Evolutionary conservation across 2,329 filamentous ascomycete species (phyloP), one percentile per base, ranked within the genome.

Genomic region (Trichoderma sp.): DNA sequence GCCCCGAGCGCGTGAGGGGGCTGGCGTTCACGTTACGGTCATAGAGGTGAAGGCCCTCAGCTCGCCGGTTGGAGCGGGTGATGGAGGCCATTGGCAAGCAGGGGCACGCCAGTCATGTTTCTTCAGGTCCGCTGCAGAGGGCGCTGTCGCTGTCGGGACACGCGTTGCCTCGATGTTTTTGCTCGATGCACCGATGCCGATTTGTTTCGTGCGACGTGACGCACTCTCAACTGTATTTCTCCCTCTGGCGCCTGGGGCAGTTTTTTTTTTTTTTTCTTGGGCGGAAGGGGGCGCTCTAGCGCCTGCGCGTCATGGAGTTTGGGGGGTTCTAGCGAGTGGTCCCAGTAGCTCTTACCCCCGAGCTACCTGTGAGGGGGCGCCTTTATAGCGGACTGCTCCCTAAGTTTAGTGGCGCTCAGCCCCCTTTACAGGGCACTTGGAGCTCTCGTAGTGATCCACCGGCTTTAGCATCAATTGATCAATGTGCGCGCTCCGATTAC

Each of bases 11-110:
- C 76, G 77, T 69, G 73, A 73, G 74, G 73, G 74, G 74, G 73
- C 74, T 72, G 72, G 70, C 71, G 72, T 77, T 76, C 74, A 76
- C 74, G 75, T 76, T 77, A 75, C 77, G 76, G 57, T 75, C 74
- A 74, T 78, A 78, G 75, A 81, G 79, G 74, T 81, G 79, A 77
- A 83, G 82, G 77, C 81, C 83, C 78, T 86, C 85, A 83, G 82
- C 81, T 82, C 84, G 84, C 80, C 83, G 80, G 76, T 81, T 82
- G 78, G 85, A 86, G 81, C 85, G 85, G 78, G 85, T 86, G 80
- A 83, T 79, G 77, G 85, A 86, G 77, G 85, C 85, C 85, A 87
- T 87, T 81, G 82, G 79, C 77, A 78, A 76, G 76, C 73, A 76
- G 75, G 73, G 71, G 75, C 75, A 77, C 77, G 77, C 79, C 80